These are phyloP conservation scores for Fusarium dlaminii DNA, from an alignment of 2,329 filamentous ascomycete genomes.

Conservation along the genomic window DNA sequence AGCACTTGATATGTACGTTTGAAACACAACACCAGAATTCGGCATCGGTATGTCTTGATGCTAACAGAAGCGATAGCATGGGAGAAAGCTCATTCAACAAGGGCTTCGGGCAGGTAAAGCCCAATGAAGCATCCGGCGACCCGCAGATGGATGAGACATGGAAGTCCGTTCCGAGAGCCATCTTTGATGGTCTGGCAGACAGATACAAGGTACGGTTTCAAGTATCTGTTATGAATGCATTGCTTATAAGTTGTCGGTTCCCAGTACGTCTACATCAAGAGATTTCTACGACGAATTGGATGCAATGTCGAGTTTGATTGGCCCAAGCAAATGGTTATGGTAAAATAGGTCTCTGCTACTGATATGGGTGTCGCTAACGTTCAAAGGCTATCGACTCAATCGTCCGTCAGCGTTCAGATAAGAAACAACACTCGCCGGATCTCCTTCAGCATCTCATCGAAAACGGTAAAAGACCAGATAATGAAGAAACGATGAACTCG, in stretches of 20 bases:
- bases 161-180: not conserved
- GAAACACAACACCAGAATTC: fast-evolving
- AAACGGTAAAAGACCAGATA: not conserved
- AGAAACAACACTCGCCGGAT: not conserved
- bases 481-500: not conserved
- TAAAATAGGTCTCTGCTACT: not conserved
- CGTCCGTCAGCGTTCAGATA: not conserved
- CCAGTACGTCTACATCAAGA: not conserved
- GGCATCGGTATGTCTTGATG: too few relatives aligned
- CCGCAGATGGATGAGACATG: not conserved
- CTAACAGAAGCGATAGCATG: not conserved
- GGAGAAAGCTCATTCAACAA: not conserved
- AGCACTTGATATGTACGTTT: not conserved
- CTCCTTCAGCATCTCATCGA: not conserved
- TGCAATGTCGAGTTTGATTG: not conserved
- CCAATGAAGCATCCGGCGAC: not conserved
- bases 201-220: not conserved
- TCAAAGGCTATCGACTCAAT: not conserved
- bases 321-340: not conserved
- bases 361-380: not conserved
- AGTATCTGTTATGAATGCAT: fast-evolving
- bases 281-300: not conserved
- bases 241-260: not conserved
- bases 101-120: not conserved
- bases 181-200: not conserved